Conservation (phyloP, 129 eudicot species). For the Pseudognaphalium luteoalbum region DNA sequence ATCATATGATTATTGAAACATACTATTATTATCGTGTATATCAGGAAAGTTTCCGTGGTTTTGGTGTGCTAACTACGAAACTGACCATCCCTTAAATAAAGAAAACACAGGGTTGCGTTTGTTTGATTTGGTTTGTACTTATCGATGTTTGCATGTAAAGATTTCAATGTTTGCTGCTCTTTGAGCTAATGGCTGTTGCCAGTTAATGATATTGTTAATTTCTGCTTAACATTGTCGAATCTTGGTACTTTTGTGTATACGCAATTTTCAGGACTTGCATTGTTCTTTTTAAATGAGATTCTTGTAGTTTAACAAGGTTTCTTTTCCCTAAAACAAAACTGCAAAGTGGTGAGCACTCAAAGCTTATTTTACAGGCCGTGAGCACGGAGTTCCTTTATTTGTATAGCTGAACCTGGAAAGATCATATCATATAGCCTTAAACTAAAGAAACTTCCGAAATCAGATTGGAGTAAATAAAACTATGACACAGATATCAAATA, state of each 20-base stretch:
- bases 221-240: constrained; percentile 5
- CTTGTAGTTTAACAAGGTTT: no score
- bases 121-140: constrained; percentile 12
- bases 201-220: constrained; percentile 11
- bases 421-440: no score
- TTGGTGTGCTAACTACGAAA: constrained; percentile 31
- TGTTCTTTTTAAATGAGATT: no score
- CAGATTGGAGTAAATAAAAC: no score
- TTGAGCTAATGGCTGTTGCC: constrained; percentile 20
- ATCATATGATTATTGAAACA: background rate
- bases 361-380: no score
- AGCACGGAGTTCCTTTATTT: no score
- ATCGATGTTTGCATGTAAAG: constrained; percentile 23
- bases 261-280: no score
- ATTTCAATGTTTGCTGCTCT: constrained; percentile 14
- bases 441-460: no score
- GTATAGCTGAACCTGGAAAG: no score
- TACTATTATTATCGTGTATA: constrained; percentile 9
- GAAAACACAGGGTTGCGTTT: constrained; percentile 14
- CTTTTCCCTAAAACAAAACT: no score
- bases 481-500: no score
- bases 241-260: background rate
- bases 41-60: constrained; percentile 23
- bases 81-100: constrained; percentile 24
- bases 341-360: no score